phyloP scores from a whole-genome alignment of 805 yeast species.

The Pichia sporocuriosa region DNA sequence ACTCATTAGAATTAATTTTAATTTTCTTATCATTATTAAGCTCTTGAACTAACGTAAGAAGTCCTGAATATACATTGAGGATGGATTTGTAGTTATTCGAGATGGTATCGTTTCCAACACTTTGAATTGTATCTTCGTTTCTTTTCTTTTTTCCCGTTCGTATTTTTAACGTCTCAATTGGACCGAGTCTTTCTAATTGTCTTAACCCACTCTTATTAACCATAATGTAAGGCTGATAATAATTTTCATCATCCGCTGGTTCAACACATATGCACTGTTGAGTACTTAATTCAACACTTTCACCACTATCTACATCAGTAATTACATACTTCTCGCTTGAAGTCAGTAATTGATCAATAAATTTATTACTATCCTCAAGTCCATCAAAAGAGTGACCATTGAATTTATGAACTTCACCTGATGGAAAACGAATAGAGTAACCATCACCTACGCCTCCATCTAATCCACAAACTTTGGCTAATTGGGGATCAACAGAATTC shows the following conservation, averaged over 20 bases:
- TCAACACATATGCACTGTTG: constrained; percentile 39
- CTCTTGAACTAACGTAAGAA: too few species aligned
- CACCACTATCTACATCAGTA: constrained; percentile 14
- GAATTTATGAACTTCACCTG: constrained; percentile 7
- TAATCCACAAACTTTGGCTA: neutral
- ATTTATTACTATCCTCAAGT: constrained; percentile 10
- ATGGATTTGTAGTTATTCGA: too few species aligned
- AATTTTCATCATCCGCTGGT: constrained; percentile 19
- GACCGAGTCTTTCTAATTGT: constrained; percentile 2
- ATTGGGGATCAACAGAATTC: neutral
- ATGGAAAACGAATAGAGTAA: neutral
- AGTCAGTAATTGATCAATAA: constrained; percentile 28
- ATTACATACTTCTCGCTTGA: constrained; percentile 24
- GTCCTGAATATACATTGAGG: too few species aligned
- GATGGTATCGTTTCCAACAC: too few species aligned
- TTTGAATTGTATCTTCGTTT: neutral
- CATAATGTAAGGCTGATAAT: constrained; percentile 32
- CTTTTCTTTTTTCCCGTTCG: neutral
- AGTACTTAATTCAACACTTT: constrained; percentile 23
- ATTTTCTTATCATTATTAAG: too few species aligned
- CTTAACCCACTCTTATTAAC: constrained; percentile 32
- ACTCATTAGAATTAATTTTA: too few species aligned
- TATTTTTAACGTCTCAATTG: neutral
- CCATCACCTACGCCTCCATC: neutral
- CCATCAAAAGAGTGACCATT: constrained; percentile 15